Conservation (phyloP, 225 moss, liverwort and hornwort species). For the Sphagnum tenellum region DNA sequence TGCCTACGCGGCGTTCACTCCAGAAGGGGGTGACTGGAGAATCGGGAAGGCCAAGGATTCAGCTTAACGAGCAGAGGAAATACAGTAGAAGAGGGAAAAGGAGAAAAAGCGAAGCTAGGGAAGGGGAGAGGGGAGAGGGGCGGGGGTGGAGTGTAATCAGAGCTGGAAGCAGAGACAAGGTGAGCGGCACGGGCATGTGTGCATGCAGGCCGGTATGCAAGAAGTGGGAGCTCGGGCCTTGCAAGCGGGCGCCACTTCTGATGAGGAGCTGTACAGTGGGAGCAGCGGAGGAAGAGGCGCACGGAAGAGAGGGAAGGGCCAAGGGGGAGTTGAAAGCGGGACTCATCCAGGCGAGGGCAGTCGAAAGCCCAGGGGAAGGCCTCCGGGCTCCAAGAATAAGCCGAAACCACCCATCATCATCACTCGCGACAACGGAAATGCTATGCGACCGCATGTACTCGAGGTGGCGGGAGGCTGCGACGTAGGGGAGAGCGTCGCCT, state of each 20-base stretch:
- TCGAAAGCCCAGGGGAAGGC: slow-evolving; percentile 58
- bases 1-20: no score
- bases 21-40: no score
- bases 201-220: slow-evolving; percentile 29
- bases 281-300: slow-evolving; percentile 30
- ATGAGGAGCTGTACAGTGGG: slow-evolving; percentile 41
- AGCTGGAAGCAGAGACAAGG: no score
- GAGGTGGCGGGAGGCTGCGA: slow-evolving; percentile 46
- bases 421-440: slow-evolving; percentile 41
- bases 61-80: no score
- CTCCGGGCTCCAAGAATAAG: slow-evolving; percentile 55
- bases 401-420: slow-evolving; percentile 50
- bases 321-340: slow-evolving; percentile 20
- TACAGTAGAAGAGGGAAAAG: no score
- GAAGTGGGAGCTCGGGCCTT: slow-evolving; percentile 26
- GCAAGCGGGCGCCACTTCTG: slow-evolving; percentile 37
- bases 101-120: no score
- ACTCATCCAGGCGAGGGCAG: slow-evolving; percentile 31
- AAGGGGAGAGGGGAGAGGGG: no score
- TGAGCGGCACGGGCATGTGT: no score
- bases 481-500: slow-evolving; percentile 47
- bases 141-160: no score
- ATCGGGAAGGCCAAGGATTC: no score
- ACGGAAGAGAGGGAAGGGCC: slow-evolving; percentile 4
- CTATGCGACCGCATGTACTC: slow-evolving; percentile 45